Evolutionary conservation across 2,329 filamentous ascomycete genomes (phyloP), one percentile per base, ranked within the genome.

Genomic region (Microcyclosporella mali): DNA sequence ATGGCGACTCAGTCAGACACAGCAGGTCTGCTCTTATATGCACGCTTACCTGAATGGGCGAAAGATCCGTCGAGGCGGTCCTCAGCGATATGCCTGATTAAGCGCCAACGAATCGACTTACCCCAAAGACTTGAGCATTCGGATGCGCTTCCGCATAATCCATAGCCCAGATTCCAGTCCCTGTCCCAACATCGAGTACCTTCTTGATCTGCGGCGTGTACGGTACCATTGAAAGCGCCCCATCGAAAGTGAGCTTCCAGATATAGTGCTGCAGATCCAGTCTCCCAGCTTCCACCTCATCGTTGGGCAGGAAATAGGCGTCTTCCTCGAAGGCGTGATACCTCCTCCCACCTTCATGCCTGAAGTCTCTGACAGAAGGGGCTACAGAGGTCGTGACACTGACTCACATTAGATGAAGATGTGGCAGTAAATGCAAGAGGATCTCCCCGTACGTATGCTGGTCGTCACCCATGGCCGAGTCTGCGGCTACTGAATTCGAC

Each of bases 141-240:
- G 56, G 53, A 32, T 52, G 47, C 17, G 53, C 38, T 35, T 59
- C 57, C 25, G 52, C 56, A 12, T 58, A 65, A 33, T 70, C 65
- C 37, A 60, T 57, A 2, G 53, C 53, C 57, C 57, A 60, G 41
- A 59, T 60, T 15, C 55, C 56, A 6, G 56, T 57, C 6, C 56
- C 56, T 1, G 47, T 50, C 3, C 49, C 49, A 12, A 51, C 36
- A 31, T 51, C 49, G 27, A 51, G 35, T 2, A 43, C 43, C 9
- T 41, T 29, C 19, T 37, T 37, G 11, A 41, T 19, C 14, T 25
- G 21, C 6, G 38, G 21, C 15, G 36, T 29, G 18, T 12, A 40
- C 15, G 11, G 43, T 32, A 10, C 33, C 16, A 40, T 41, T 40
- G 15, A 46, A 16, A 32, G 43, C 11, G 35, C 43, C 30, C 46